Percentiles rank a stretch among this genome's conserved stretches.
Conservation (phyloP, 75 land plant genomes). For the Pseudotsuga menziesii region DNA sequence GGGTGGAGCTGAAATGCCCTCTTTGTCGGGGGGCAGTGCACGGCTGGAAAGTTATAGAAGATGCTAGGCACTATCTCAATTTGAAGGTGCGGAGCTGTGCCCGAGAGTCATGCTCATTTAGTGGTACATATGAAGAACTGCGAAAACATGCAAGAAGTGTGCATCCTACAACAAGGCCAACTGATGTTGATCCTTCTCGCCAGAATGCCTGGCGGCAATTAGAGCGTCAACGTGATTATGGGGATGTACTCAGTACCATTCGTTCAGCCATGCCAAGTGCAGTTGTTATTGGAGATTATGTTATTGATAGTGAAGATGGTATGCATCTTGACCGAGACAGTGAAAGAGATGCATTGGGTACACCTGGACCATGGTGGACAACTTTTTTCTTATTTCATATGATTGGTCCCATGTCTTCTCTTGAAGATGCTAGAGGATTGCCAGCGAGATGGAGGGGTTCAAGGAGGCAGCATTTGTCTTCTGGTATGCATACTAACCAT, state of each 20-base stretch:
- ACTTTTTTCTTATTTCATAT: slow-evolving; percentile 75
- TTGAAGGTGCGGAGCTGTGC: slow-evolving; percentile 57
- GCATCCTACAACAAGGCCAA: slow-evolving; percentile 61
- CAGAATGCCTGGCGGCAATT: slow-evolving; percentile 68
- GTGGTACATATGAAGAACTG: slow-evolving; percentile 64
- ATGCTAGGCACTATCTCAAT: slow-evolving; percentile 58
- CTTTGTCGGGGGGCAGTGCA: slow-evolving; percentile 64
- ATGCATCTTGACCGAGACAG: slow-evolving; percentile 24
- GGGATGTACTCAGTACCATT: slow-evolving; percentile 71
- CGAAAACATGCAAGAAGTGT: slow-evolving; percentile 67
- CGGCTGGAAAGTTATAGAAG: slow-evolving; percentile 59
- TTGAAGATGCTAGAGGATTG: slow-evolving; percentile 16
- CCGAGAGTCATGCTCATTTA: slow-evolving; percentile 57
- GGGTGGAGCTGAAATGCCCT: slow-evolving; percentile 46
- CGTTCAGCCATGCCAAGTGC: slow-evolving; percentile 85
- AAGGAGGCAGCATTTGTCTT: slow-evolving; percentile 3
- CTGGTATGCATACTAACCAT: slow-evolving; percentile 6
- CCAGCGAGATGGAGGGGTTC: slow-evolving; percentile 15
- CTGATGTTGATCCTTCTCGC: slow-evolving; percentile 67
- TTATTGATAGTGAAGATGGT: slow-evolving; percentile 59
- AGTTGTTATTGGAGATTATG: slow-evolving; percentile 75
- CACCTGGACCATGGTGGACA: slow-evolving; percentile 50
- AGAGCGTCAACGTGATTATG: slow-evolving; percentile 57
- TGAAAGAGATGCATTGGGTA: slow-evolving; percentile 21
- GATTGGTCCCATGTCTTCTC: slow-evolving; percentile 33